These are phyloP conservation scores for Metarhizium anisopliae DNA, from an alignment of 2,329 filamentous ascomycete genomes.

Conservation along the genomic window DNA sequence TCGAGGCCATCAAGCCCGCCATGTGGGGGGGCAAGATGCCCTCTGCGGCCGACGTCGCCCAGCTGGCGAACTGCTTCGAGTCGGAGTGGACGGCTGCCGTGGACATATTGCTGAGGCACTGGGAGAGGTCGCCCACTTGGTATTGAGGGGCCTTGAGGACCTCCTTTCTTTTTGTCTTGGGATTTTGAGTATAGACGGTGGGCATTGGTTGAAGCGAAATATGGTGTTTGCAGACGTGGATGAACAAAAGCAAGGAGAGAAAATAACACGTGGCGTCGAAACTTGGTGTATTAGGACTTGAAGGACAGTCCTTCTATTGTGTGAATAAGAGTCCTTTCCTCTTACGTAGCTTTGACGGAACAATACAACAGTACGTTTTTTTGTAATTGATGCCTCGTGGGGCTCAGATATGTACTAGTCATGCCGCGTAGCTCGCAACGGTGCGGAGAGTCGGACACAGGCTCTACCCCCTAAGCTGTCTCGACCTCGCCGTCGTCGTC, in stretches of 20 bases:
- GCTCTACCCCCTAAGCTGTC: background rate
- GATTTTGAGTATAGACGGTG: background rate
- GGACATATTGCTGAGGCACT: slow-evolving; percentile 58
- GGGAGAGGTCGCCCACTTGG: slow-evolving; percentile 52
- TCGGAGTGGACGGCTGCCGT: slow-evolving; percentile 60
- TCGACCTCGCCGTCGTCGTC: slow-evolving; percentile 21
- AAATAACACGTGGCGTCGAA: background rate
- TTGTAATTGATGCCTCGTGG: background rate
- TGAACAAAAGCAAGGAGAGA: background rate
- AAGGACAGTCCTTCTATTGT: background rate
- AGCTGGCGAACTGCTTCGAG: slow-evolving; percentile 54
- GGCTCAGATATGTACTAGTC: background rate
- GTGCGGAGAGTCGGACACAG: slow-evolving; percentile 2
- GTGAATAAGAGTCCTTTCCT: background rate
- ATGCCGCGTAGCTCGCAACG: background rate
- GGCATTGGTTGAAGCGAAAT: background rate
- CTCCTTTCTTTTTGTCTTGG: background rate
- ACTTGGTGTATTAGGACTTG: background rate
- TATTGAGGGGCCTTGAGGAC: slow-evolving; percentile 23
- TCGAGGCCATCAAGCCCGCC: slow-evolving; percentile 51
- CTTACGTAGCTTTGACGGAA: background rate
- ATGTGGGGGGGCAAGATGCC: slow-evolving; percentile 62
- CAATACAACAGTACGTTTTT: background rate
- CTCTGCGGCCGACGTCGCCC: slow-evolving; percentile 42
- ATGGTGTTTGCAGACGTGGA: background rate